phyloP scores from a whole-genome alignment of 1,284 basidiomycete genomes.

The Ganoderma multipileum region DNA sequence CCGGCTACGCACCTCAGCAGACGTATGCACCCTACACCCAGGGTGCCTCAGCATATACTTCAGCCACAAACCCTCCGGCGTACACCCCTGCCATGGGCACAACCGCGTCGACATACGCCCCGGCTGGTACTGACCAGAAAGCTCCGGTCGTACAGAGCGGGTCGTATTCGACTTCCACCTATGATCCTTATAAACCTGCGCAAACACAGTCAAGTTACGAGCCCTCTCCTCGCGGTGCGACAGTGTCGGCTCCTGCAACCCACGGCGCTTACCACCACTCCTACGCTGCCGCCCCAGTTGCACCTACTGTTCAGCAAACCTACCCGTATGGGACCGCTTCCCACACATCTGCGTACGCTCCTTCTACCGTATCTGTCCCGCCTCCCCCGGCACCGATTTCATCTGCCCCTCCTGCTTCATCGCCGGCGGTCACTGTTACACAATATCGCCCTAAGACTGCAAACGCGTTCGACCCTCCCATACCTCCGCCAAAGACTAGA shows the following conservation, averaged over 20 bases:
- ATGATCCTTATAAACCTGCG: constrained; percentile 35
- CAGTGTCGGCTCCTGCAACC: constrained; percentile 7
- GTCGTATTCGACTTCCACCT: constrained; percentile 24
- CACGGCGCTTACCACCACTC: constrained; percentile 22
- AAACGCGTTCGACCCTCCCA: constrained; percentile 84
- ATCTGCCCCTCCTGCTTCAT: constrained; percentile 37
- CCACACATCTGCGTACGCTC: constrained; percentile 18
- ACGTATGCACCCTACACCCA: constrained; percentile 31
- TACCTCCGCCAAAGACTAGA: constrained; percentile 61
- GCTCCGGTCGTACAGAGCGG: constrained; percentile 18
- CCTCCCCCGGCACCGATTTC: constrained; percentile 27
- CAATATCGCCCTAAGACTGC: constrained; percentile 65
- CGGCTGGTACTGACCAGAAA: constrained; percentile 11
- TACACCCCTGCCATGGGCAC: not conserved
- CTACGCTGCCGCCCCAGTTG: constrained; percentile 7
- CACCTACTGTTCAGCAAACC: constrained; percentile 9
- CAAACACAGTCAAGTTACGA: constrained; percentile 7
- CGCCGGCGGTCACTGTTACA: constrained; percentile 44
- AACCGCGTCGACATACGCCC: constrained; percentile 16
- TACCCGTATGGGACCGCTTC: constrained; percentile 19
- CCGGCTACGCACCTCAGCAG: constrained; percentile 20
- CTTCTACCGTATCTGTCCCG: constrained; percentile 19
- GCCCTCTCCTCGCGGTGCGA: not conserved
- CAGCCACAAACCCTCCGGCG: not conserved
- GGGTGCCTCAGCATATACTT: constrained; percentile 1